Evolutionary conservation across 345 rosid genomes (phyloP).

Genomic region (Lepidium africanum): DNA sequence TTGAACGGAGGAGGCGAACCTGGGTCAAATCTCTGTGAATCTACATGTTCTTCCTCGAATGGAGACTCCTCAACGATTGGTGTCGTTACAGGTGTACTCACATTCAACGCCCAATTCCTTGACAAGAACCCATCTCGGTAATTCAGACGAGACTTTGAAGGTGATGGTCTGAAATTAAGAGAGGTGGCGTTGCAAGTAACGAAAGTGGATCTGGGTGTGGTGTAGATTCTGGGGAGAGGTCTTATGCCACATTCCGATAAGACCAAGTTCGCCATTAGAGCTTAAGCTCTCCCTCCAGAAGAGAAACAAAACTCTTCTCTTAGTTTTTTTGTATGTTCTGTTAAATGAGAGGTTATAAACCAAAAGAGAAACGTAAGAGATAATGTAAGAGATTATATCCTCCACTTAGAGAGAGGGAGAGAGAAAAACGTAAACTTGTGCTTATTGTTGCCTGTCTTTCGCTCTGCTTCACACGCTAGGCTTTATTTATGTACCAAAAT

Average conservation of each 20-base stretch:
- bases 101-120: slow-evolving; percentile 48
- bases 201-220: slow-evolving; percentile 38
- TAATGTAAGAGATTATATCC: slow-evolving; percentile 7
- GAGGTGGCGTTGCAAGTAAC: slow-evolving; percentile 21
- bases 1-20: slow-evolving; percentile 65
- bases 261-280: slow-evolving; percentile 64
- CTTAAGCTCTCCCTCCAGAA: slow-evolving; percentile 29
- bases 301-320: not conserved
- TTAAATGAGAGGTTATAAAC: slow-evolving; percentile 9
- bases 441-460: slow-evolving; percentile 8
- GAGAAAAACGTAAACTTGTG: slow-evolving; percentile 14
- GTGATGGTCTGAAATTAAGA: slow-evolving; percentile 5
- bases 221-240: slow-evolving; percentile 48
- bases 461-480: not conserved
- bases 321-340: not conserved
- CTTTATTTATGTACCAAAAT: not conserved
- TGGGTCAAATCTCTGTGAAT: slow-evolving; percentile 31
- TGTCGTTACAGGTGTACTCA: slow-evolving; percentile 39
- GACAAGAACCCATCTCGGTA: slow-evolving; percentile 11
- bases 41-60: slow-evolving; percentile 21
- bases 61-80: slow-evolving; percentile 4
- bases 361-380: slow-evolving; percentile 7
- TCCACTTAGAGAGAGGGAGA: slow-evolving; percentile 18
- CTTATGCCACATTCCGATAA: slow-evolving; percentile 68
- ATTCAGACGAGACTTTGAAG: slow-evolving; percentile 16